Evolutionary conservation across 2,329 filamentous ascomycete species (phyloP).

Genomic region (Rutstroemia sp.): DNA sequence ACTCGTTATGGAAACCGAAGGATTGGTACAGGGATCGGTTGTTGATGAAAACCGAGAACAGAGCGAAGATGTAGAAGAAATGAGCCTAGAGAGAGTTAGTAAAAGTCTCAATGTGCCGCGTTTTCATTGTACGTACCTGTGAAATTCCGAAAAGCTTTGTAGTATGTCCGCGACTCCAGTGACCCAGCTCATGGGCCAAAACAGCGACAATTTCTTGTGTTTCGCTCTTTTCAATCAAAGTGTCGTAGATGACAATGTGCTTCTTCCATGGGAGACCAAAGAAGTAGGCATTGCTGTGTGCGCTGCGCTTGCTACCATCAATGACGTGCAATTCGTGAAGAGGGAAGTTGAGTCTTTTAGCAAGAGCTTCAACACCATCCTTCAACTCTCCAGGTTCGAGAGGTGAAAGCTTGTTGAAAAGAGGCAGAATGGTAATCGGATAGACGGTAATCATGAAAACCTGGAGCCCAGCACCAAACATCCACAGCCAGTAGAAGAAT

Average conservation of each 20-base stretch:
- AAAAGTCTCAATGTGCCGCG: neutral
- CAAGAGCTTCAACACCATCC: conserved; percentile 76
- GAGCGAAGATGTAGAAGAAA: conserved; percentile 91
- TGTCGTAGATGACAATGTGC: conserved; percentile 99
- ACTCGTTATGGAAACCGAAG: conserved; percentile 78
- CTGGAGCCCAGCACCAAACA: conserved; percentile 84
- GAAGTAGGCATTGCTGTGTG: conserved; percentile 91
- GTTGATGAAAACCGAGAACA: conserved; percentile 97
- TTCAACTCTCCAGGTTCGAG: conserved; percentile 83
- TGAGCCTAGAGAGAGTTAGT: conserved; percentile 56
- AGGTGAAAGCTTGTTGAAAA: conserved; percentile 98
- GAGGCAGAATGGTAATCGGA: conserved; percentile 83
- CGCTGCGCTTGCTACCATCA: conserved; percentile 80
- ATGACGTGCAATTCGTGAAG: conserved; percentile 92
- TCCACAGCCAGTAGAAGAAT: conserved; percentile 98
- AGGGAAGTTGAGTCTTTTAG: conserved; percentile 79
- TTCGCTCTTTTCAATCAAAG: conserved; percentile 89
- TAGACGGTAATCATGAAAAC: conserved; percentile 95
- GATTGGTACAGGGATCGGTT: conserved; percentile 84
- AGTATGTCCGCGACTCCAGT: conserved; percentile 95
- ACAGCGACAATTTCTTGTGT: conserved; percentile 91
- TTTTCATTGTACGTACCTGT: conserved; percentile 46
- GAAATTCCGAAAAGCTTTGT: conserved; percentile 84
- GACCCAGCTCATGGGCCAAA: conserved; percentile 88
- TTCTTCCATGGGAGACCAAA: conserved; percentile 99